Base-by-base conservation (phyloP, 352 stramenopile genomes). In the Globisporangium yorkense region DNA sequence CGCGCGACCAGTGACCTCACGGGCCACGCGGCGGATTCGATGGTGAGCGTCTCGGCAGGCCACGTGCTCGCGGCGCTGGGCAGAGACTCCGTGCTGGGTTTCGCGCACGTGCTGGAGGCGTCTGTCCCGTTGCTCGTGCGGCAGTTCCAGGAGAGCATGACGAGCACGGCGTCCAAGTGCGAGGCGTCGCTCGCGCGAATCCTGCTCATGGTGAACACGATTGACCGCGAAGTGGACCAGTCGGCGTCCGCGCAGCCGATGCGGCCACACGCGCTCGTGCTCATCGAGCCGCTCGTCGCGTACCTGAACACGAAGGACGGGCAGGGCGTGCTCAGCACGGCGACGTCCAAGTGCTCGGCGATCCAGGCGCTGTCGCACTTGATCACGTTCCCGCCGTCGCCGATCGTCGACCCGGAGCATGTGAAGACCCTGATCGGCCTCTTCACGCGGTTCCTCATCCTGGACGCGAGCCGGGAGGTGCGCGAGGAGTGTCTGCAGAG, bases 211-310 rank as follows among this genome's bases (percentile, higher is more conserved):
- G 74, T 93, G n/a, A 67, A 93, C 62, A 89, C 74, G 35, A 94
- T 92, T 37, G 83, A 94, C 60, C 71, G 72, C 40, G 85, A 94
- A 53, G 81, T 94, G 54, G 83, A 93, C 56, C 85, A 91, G 65
- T 90, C 80, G 29, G 74, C 68, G 1, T 65, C 71, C 24, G 71
- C 68, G 13, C 84, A 93, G 54, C 81, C 84, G 4, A 93, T 93
- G 80, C 80, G 80, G 4, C 80, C 84, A 3, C 74, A 93, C 41
- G 72, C 77, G 5, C 59, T 70, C n/a, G 49, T 57, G 0, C 55
- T 92, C 24, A 88, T 89, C 63, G 66, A 88, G 1, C 64, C 74
- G 5, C 68, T 92, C 21, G 72, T 87, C 3, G 62, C 53, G 3
- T 91, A 88, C 56, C 64, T 94, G 37, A 66, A 71, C 10, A 57